These are phyloP conservation scores for Firmiana major DNA, from an alignment of 345 rosid species.

Conservation along the genomic window DNA sequence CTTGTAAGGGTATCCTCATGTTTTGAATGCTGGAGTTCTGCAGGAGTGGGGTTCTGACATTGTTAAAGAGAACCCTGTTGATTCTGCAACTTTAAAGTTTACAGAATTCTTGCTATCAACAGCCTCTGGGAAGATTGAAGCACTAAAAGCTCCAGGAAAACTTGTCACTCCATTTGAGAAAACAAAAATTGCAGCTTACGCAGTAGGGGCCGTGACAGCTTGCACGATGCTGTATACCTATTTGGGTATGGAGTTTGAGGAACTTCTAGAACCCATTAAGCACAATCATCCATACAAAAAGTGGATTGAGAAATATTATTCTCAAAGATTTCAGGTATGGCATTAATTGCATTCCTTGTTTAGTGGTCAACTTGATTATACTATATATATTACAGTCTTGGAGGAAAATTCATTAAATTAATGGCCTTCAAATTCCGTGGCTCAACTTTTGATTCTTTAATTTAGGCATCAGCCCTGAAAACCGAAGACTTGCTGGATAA, in stretches of 20 bases:
- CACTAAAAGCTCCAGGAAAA: conserved; percentile 81
- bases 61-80: conserved; percentile 43
- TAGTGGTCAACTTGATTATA: conserved; percentile 11
- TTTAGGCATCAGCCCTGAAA: conserved; percentile 82
- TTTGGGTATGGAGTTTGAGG: conserved; percentile 68
- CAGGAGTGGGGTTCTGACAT: conserved; percentile 85
- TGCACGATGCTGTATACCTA: conserved; percentile 90
- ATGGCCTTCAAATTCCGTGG: conserved; percentile 21
- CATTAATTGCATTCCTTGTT: conserved; percentile 12
- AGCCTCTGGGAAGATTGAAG: conserved; percentile 93
- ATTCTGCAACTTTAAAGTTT: conserved; percentile 66
- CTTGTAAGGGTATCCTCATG: not conserved
- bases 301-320: conserved; percentile 80
- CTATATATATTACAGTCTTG: conserved; percentile 14
- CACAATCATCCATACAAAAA: conserved; percentile 69
- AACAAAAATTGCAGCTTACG: conserved; percentile 96
- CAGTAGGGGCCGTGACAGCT: conserved; percentile 92
- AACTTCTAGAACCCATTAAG: conserved; percentile 42
- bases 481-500: conserved; percentile 94
- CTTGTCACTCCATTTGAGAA: conserved; percentile 95
- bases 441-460: conserved; percentile 39
- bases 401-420: conserved; percentile 24
- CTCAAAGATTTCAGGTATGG: conserved; percentile 70
- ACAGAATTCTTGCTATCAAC: conserved; percentile 89
- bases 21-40: conserved; percentile 30